Conservation (phyloP, 306 rosid species). For the Glycine latifolia region DNA sequence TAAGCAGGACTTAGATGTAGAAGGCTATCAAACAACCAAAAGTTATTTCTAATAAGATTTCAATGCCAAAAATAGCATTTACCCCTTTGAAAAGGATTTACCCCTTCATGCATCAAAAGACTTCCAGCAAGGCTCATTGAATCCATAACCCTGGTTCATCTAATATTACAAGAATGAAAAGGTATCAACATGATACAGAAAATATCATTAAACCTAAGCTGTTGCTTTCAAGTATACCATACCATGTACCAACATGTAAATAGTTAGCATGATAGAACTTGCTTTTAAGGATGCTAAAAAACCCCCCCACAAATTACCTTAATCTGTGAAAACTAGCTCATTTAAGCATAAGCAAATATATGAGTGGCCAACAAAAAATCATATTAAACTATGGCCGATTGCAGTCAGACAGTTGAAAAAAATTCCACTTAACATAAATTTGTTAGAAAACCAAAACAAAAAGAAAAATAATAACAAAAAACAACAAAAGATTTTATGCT, state of each 20-base stretch:
- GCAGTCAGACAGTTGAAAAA: background rate
- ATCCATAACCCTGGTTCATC: background rate
- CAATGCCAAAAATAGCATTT: background rate
- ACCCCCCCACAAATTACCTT: background rate
- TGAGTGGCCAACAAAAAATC: background rate
- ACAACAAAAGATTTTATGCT: background rate
- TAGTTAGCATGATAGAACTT: slow-evolving; percentile 4
- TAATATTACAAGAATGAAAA: slow-evolving; percentile 9
- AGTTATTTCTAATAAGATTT: background rate
- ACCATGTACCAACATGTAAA: background rate
- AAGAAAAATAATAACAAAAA: background rate
- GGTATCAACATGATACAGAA: background rate
- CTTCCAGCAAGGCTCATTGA: slow-evolving; percentile 9
- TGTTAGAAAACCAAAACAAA: background rate
- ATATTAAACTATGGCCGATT: background rate
- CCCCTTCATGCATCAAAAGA: background rate
- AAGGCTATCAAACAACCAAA: slow-evolving; percentile 2
- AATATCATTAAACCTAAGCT: background rate
- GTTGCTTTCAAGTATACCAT: background rate
- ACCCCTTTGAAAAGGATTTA: background rate
- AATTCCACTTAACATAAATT: background rate
- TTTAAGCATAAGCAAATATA: background rate
- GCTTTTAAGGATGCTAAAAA: background rate
- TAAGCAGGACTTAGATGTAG: background rate
- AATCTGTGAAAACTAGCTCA: background rate